phyloP scores from a whole-genome alignment of 441 rosid species.

The Isatis lusitanica region DNA sequence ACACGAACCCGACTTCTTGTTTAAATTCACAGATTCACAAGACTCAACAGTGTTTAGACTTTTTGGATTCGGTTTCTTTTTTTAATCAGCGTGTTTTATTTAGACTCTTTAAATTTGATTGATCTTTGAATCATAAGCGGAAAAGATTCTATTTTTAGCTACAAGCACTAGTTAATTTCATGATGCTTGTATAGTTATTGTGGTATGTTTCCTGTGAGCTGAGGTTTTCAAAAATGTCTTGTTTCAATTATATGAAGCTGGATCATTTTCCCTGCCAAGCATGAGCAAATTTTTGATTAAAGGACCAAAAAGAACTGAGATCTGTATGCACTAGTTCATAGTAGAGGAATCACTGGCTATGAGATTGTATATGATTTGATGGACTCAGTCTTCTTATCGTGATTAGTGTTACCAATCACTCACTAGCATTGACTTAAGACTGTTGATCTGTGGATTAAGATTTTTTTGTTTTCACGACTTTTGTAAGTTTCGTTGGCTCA shows the following conservation, averaged over 20 bases:
- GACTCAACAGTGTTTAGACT: background rate
- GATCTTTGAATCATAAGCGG: slow-evolving; percentile 1
- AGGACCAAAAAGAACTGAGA: background rate
- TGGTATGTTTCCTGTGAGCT: background rate
- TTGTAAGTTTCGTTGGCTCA: background rate
- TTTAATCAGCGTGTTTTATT: background rate
- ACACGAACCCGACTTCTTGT: background rate
- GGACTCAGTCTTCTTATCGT: background rate
- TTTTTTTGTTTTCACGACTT: background rate
- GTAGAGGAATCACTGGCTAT: background rate
- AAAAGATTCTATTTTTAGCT: slow-evolving; percentile 1
- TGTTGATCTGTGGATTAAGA: background rate
- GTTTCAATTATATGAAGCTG: background rate
- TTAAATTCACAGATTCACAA: background rate
- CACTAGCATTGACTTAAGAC: background rate
- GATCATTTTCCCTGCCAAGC: background rate
- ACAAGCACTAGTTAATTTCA: background rate
- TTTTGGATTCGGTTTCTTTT: background rate
- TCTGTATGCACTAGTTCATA: background rate
- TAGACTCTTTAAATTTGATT: background rate
- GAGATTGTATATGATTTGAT: background rate
- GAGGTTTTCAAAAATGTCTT: background rate
- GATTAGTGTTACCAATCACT: background rate
- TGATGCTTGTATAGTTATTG: background rate
- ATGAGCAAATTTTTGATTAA: background rate